Evolutionary conservation across 2,329 filamentous ascomycete genomes (phyloP).

Genomic region (Nemania abortiva): DNA sequence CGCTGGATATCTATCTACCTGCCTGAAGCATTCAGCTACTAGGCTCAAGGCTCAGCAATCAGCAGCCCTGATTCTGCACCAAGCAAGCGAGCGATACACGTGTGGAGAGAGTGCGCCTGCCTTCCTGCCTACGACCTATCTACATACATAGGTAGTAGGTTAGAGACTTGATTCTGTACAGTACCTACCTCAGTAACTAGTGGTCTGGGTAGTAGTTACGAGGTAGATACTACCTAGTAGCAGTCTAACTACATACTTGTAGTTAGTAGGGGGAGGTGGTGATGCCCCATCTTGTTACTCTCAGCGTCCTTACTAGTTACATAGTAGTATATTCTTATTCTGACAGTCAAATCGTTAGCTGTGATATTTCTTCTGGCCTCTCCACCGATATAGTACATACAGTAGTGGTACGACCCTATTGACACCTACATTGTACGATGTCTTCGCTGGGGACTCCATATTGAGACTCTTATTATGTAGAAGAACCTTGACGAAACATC

Average conservation of each 20-base stretch:
- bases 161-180: no score
- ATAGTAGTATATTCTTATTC: conserved; percentile 3
- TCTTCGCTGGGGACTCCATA: conserved; percentile 25
- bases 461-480: conserved; percentile 27
- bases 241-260: no score
- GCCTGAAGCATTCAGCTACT: conserved; percentile 36
- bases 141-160: no score
- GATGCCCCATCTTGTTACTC: background rate
- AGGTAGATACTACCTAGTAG: no score
- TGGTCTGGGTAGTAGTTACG: no score
- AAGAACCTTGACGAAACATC: conserved; percentile 30
- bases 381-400: background rate
- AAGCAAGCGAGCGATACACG: conserved; percentile 28
- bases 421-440: conserved; percentile 29
- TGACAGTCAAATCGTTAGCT: background rate
- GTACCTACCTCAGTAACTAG: no score
- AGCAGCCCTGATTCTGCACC: conserved; percentile 30
- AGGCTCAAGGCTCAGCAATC: conserved; percentile 25
- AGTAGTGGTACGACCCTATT: conserved; percentile 28
- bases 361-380: conserved; percentile 3
- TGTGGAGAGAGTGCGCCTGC: background rate
- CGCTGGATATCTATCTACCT: conserved; percentile 25
- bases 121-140: background rate
- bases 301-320: no score
- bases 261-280: background rate